Conservation (phyloP, 805 yeast genomes). For the Metschnikowia amazonensis region DNA sequence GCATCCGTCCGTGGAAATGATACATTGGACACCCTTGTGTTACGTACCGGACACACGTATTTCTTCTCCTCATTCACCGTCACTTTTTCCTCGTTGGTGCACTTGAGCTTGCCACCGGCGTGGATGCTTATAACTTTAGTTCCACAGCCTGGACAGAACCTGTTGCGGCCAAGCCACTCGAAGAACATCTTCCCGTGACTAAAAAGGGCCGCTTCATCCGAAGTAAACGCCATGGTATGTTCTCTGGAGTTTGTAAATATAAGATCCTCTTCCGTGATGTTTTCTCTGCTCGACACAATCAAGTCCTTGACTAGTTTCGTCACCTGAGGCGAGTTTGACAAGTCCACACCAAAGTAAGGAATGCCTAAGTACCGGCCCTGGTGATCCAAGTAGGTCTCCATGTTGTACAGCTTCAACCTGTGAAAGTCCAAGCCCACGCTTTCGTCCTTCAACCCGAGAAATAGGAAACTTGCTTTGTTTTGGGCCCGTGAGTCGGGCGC, state of each 20-base stretch:
- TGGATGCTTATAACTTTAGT: conserved; percentile 54
- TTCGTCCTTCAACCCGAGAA: conserved; percentile 44
- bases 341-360: conserved; percentile 64
- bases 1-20: conserved; percentile 93
- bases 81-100: conserved; percentile 16
- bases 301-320: conserved; percentile 30
- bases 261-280: conserved; percentile 16
- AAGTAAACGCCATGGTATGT: conserved; percentile 33
- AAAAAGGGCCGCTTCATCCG: conserved; percentile 57
- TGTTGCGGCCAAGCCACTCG: conserved; percentile 77
- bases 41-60: conserved; percentile 36
- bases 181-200: conserved; percentile 81
- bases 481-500: conserved; percentile 39
- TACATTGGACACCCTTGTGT: conserved; percentile 59
- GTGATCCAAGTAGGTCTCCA: conserved; percentile 37
- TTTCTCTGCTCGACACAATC: conserved; percentile 15
- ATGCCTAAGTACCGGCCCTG: conserved; percentile 53
- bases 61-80: conserved; percentile 7
- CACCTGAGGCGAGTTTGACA: conserved; percentile 43
- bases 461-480: conserved; percentile 35
- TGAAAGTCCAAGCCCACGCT: conserved; percentile 39
- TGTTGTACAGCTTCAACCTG: conserved; percentile 26
- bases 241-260: conserved; percentile 34
- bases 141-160: conserved; percentile 88
- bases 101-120: conserved; percentile 50